A percentile compares a stretch with the other conserved stretches of the same genome.
phyloP scores from a whole-genome alignment of 345 rosid genomes.

The Eucalyptus shirleyi region DNA sequence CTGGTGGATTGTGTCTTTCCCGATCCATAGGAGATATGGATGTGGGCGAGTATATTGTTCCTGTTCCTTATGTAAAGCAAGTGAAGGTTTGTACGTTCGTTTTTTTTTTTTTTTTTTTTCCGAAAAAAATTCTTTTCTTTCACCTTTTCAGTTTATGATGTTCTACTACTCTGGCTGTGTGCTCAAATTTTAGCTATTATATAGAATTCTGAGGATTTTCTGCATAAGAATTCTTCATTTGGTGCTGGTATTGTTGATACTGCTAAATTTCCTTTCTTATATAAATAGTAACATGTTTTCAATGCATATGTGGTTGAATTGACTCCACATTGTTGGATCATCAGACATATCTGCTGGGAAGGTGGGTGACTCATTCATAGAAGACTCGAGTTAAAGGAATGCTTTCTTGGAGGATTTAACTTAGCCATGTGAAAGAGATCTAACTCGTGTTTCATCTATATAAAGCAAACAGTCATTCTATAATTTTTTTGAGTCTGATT shows the following conservation, averaged over 20 bases:
- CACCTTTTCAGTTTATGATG: neutral
- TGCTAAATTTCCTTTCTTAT: neutral
- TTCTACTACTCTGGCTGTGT: neutral
- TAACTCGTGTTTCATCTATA: neutral
- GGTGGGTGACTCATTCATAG: neutral
- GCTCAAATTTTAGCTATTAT: neutral
- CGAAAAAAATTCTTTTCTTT: neutral
- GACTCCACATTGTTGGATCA: neutral
- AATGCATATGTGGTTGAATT: neutral
- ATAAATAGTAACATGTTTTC: neutral
- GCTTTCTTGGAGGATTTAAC: neutral
- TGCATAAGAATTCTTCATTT: neutral
- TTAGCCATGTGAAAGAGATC: neutral
- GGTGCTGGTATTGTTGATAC: neutral
- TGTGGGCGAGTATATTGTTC: slow-evolving; percentile 95
- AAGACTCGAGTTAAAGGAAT: neutral
- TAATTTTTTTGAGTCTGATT: neutral
- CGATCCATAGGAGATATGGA: slow-evolving; percentile 97
- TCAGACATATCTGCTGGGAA: neutral
- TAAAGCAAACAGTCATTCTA: neutral
- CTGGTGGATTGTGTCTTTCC: slow-evolving; percentile 98
- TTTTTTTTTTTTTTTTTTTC: no score
- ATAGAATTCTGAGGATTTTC: neutral
- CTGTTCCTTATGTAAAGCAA: slow-evolving; percentile 98
- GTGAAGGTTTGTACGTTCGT: slow-evolving; percentile 50